phyloP scores from a whole-genome alignment of 331 rosid species.

The Telfairia occidentalis region DNA sequence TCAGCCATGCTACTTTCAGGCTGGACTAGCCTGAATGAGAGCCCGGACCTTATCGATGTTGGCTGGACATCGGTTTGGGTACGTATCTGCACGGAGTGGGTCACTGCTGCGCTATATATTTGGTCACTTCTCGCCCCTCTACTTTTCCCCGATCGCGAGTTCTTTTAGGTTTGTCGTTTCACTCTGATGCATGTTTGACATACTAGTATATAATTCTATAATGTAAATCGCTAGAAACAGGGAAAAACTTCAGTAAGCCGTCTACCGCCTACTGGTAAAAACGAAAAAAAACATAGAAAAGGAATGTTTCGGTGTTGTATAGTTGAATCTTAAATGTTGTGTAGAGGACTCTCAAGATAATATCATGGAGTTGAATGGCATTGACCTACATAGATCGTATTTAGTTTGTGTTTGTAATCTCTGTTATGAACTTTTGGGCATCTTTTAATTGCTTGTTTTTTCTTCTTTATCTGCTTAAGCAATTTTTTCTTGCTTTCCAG shows the following conservation, averaged over 20 bases:
- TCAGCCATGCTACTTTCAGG: conserved; percentile 97
- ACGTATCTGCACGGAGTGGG: conserved; percentile 88
- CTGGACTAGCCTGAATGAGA: conserved; percentile 67
- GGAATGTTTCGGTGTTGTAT: neutral
- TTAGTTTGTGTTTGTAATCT: neutral
- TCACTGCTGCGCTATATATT: conserved; percentile 57
- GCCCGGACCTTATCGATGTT: conserved; percentile 73
- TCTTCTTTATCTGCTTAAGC: neutral
- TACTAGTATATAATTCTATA: neutral
- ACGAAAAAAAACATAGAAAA: neutral
- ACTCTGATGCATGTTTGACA: neutral
- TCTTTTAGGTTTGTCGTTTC: conserved; percentile 20
- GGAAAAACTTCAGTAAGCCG: neutral
- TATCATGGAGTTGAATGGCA: neutral
- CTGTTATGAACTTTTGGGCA: neutral
- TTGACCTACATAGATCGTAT: neutral
- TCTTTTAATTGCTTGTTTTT: neutral
- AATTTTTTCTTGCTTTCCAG: neutral
- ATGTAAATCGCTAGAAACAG: neutral
- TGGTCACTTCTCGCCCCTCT: conserved; percentile 81
- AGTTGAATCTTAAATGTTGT: neutral
- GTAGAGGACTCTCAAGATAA: neutral
- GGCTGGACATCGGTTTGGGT: conserved; percentile 99
- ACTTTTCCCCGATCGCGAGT: conserved; percentile 68
- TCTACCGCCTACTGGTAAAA: neutral